Base-by-base conservation (phyloP, 225 moss, liverwort and hornwort genomes). In the Sphagnum contortum region DNA sequence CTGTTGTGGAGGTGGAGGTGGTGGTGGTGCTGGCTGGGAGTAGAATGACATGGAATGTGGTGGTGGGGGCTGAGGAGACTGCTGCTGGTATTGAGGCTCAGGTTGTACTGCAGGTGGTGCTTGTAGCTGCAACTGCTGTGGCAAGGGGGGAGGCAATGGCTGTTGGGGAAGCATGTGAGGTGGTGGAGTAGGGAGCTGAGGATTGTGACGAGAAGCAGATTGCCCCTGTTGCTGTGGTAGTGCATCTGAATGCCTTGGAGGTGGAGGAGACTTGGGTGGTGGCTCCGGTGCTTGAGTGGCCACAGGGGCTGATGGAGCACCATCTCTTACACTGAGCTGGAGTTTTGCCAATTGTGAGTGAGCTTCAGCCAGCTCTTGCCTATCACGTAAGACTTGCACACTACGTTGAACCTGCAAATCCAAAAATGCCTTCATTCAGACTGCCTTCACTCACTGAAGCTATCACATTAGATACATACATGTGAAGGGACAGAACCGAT, bases 321-420 rank as follows among this genome's bases (percentile, higher is more conserved):
- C 56, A 74, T 89, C 88, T 62, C 60, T 84, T 10, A 71, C 73
- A 46, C 75, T 77, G 6, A 81, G 63, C 71, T 89, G 88, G 49
- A 91, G 74, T 76, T 87, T 89, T 45, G 87, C 91, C 57, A 91
- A 84, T 77, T 91, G 89, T 58, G 81, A 77, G 72, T 91, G 91
- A 65, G 89, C 88, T 73, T 91, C 91, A 57, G 87, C 87, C 64
- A 91, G 78, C 69, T 91, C 89, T 70, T 91, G 91, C 78, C 82
- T 89, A 61, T 91, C 91, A 8, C 91, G 86, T 48, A 91, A 77
- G 68, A 91, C 80, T 78, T 91, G 91, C 49, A 91, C 88, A 71
- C 91, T 84, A 68, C 91, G 78, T 50, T 91, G 91, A 13, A 91
- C 91, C 91, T 91, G 76, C 69, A 84, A 58, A 61, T 57, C 55